phyloP scores from a whole-genome alignment of 192 early-diverging fungal species.

The Jimgerdemannia lactiflua region DNA sequence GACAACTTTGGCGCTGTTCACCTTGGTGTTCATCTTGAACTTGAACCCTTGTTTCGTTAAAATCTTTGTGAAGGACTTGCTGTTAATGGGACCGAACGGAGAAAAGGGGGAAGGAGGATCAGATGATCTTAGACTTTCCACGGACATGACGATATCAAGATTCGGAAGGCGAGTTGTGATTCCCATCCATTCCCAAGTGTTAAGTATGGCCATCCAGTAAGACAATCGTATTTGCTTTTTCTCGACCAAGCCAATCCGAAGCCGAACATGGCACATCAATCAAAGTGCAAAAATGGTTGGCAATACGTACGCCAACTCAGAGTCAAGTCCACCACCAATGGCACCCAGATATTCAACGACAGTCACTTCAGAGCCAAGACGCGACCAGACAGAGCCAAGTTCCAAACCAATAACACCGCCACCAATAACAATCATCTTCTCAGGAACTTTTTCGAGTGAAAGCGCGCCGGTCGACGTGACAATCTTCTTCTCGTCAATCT shows the following conservation, averaged over 20 bases:
- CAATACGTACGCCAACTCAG: conserved; percentile 76
- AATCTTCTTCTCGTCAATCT: conserved; percentile 92
- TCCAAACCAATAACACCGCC: conserved; percentile 99
- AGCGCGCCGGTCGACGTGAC: conserved; percentile 98
- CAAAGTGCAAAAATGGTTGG: neutral
- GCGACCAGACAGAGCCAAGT: conserved; percentile 97
- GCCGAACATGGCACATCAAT: conserved; percentile 5
- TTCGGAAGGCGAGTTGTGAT: no score
- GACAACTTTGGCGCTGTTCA: conserved; percentile 77
- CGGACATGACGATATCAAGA: no score
- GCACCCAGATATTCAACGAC: conserved; percentile 93
- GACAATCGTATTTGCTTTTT: no score
- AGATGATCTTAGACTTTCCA: neutral
- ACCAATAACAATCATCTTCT: conserved; percentile 99
- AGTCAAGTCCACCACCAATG: conserved; percentile 97
- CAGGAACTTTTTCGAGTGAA: conserved; percentile 88
- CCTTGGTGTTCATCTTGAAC: conserved; percentile 98
- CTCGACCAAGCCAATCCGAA: no score
- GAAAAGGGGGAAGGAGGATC: neutral
- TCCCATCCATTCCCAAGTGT: no score
- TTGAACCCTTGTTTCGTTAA: conserved; percentile 96
- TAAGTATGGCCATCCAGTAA: no score
- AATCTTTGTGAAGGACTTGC: conserved; percentile 88
- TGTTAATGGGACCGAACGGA: conserved; percentile 19
- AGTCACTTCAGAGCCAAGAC: conserved; percentile 92